Evolutionary conservation across 2,329 filamentous ascomycete genomes (phyloP).

Genomic region (Venturia oleaginea): DNA sequence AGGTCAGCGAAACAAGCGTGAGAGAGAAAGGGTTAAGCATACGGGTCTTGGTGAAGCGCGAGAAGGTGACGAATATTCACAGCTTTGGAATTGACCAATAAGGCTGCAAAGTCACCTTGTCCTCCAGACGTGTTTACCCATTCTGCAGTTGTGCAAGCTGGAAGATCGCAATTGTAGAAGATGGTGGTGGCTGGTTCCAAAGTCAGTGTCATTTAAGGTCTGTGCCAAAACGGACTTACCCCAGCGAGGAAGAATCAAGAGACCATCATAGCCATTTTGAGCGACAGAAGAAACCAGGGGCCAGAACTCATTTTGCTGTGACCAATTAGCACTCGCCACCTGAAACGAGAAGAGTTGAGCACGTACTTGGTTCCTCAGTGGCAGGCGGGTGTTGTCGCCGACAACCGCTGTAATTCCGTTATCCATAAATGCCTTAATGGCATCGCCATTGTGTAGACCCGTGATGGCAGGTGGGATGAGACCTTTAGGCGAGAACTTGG

Average conservation of each 20-base stretch:
- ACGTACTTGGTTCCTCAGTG: background rate
- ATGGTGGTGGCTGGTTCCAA: background rate
- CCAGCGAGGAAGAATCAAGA: constrained; percentile 9
- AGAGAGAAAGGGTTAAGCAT: too few relatives aligned
- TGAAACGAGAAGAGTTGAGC: too few relatives aligned
- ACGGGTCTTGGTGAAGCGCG: constrained; percentile 12
- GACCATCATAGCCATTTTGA: constrained; percentile 8
- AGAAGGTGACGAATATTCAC: constrained; percentile 7
- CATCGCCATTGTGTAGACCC: constrained; percentile 10
- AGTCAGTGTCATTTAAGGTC: background rate
- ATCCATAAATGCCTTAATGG: constrained; percentile 10
- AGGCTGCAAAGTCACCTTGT: background rate
- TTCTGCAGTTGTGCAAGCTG: constrained; percentile 3
- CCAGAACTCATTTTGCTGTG: constrained; percentile 11
- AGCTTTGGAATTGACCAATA: background rate
- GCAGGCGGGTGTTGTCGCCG: constrained; percentile 7
- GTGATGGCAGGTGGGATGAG: constrained; percentile 11
- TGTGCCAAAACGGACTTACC: background rate
- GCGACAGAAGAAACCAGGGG: background rate
- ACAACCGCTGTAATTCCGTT: constrained; percentile 7
- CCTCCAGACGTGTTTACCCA: constrained; percentile 7
- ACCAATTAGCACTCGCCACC: background rate
- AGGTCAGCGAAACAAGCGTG: background rate
- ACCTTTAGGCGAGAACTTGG: background rate
- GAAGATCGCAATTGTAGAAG: constrained; percentile 8